These are phyloP conservation scores for Ocimum tenuiflorum DNA, from an alignment of 257 asterid species.

Conservation along the genomic window DNA sequence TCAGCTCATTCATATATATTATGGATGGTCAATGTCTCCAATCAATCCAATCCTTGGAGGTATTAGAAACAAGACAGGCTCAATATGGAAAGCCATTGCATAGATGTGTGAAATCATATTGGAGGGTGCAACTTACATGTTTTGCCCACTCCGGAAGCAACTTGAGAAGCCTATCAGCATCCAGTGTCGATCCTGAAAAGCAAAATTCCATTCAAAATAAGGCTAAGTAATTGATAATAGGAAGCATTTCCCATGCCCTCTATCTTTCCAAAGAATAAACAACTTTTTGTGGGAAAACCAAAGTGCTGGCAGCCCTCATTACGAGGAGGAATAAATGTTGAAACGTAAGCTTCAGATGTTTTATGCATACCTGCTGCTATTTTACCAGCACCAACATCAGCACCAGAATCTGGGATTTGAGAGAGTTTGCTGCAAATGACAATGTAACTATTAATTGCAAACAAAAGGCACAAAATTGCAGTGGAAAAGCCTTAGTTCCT, in stretches of 20 bases:
- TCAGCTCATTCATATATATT: neutral
- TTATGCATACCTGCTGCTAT: constrained; percentile 49
- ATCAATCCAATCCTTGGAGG: neutral
- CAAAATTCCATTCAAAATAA: constrained; percentile 4
- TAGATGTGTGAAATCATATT: neutral
- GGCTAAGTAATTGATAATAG: neutral
- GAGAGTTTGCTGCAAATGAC: constrained; percentile 47
- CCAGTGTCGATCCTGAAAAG: constrained; percentile 44
- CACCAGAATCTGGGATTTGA: constrained; percentile 36
- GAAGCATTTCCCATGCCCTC: neutral
- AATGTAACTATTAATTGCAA: constrained; percentile 10
- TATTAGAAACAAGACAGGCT: neutral
- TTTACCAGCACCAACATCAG: constrained; percentile 20
- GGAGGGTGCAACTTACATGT: constrained; percentile 38
- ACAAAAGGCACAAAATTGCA: neutral
- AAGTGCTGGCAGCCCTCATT: neutral
- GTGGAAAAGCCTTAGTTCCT: neutral
- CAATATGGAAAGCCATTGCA: neutral
- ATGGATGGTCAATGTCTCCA: neutral
- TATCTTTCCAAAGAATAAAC: neutral
- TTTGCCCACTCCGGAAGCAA: constrained; percentile 77
- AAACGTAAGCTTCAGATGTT: constrained; percentile 13
- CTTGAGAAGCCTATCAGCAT: constrained; percentile 54
- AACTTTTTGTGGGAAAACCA: neutral
- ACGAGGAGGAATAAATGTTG: neutral